Base-by-base conservation (phyloP, 352 stramenopile genomes). In the Globisporangium takayamanum region DNA sequence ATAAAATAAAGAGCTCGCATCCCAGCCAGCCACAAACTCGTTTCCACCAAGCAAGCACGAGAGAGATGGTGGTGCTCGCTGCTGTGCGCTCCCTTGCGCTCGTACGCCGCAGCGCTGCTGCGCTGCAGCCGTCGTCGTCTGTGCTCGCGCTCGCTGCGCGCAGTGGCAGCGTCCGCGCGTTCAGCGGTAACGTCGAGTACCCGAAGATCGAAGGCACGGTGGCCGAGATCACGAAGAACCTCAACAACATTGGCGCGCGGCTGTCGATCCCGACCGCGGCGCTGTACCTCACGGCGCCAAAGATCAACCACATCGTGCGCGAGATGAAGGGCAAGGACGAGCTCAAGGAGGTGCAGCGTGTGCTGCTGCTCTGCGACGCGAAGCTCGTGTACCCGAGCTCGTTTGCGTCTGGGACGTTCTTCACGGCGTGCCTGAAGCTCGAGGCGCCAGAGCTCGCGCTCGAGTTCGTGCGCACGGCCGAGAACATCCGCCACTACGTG, bases 171-270 rank as follows among this genome's bases (percentile, higher is more conserved):
- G 53, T 64, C 51, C 81, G 81, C 47, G 70, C 76, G 42, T 92
- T 89, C 69, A 92, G 81, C 57, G 81, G 81, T 55, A 92, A 92
- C 61, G 81, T 85, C 60, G 79, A 92, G 62, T 92, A 92, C 72
- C 81, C 81, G 51, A 83, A 83, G 58, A 83, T 92, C 48, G 79
- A 92, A 45, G 81, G 81, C 52, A 85, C 72, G 16, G 81, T 88
- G 53, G 63, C 68, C 7, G 81, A 92, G 51, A 63, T 92, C 63
- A 88, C 79, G 55, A 85, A 83, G 62, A 69, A 68, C 62, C 68
- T 92, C 53, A 88, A 69, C 47, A 74, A 70, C 39, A 92, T 92
- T 60, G 81, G 81, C 64, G 77, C 72, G 58, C 81, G 81, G 0
- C 69, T 92, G 59, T 92, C 81, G 51, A 92, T 92, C 62, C 67